Evolutionary conservation across 805 yeast genomes (phyloP).

Genomic region (Candida taoyuanica): DNA sequence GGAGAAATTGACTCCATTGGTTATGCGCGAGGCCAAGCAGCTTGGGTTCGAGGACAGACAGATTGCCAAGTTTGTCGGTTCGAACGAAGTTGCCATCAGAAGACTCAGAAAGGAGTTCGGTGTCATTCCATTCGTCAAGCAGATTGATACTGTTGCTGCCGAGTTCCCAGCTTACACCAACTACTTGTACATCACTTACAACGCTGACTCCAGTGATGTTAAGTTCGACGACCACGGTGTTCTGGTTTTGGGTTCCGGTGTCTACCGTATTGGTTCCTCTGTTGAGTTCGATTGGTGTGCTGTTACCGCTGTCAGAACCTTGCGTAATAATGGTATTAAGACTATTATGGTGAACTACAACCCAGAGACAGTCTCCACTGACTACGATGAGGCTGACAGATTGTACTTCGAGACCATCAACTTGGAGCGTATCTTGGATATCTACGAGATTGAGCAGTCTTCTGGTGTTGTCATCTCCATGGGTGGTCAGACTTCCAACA

Average conservation of each 20-base stretch:
- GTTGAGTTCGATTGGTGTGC: constrained; percentile 99
- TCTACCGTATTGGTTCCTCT: constrained; percentile 95
- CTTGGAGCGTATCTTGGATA: constrained; percentile 51
- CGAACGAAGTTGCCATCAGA: constrained; percentile 78
- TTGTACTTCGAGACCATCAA: constrained; percentile 89
- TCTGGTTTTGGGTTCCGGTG: constrained; percentile 97
- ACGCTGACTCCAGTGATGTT: constrained; percentile 64
- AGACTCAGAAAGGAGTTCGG: constrained; percentile 73
- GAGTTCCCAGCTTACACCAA: constrained; percentile 98
- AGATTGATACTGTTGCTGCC: constrained; percentile 96
- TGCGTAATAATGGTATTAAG: constrained; percentile 79
- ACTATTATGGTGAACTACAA: constrained; percentile 96
- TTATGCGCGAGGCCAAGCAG: constrained; percentile 81
- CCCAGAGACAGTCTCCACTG: constrained; percentile 98
- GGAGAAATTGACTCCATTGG: constrained; percentile 53
- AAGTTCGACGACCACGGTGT: constrained; percentile 86
- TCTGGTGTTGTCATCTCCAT: constrained; percentile 92
- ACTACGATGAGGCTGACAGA: constrained; percentile 96
- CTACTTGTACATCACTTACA: constrained; percentile 93
- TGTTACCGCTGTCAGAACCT: constrained; percentile 90
- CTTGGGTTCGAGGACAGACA: constrained; percentile 95
- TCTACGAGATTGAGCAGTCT: constrained; percentile 87
- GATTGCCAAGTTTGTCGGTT: constrained; percentile 64
- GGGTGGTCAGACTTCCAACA: constrained; percentile 98
- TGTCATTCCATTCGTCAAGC: constrained; percentile 89